Conservation (phyloP, 1,284 basidiomycete genomes). For the Leccinum subspadiceum region DNA sequence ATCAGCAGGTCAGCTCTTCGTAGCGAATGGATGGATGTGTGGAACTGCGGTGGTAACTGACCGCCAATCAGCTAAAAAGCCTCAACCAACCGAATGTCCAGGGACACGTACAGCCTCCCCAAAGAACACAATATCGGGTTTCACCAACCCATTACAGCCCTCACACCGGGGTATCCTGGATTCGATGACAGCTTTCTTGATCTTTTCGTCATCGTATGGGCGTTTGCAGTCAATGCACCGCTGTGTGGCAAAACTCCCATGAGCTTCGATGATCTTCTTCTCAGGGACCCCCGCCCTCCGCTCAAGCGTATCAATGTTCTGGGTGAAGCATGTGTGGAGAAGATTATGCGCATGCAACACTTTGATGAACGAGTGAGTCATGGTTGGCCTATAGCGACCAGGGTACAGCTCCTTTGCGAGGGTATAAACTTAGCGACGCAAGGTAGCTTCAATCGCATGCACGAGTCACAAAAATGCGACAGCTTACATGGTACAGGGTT, state of each 20-base stretch:
- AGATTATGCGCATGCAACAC: constrained; percentile 66
- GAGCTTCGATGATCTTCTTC: constrained; percentile 85
- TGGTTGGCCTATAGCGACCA: constrained; percentile 81
- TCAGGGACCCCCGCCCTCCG: constrained; percentile 77
- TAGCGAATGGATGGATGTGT: constrained; percentile 46
- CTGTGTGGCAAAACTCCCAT: constrained; percentile 86
- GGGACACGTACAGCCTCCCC: constrained; percentile 66
- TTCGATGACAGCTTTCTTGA: constrained; percentile 57
- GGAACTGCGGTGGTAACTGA: constrained; percentile 62
- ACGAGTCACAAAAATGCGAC: neutral
- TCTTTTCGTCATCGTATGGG: constrained; percentile 63
- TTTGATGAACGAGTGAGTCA: constrained; percentile 87
- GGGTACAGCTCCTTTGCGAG: constrained; percentile 91
- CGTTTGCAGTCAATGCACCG: constrained; percentile 73
- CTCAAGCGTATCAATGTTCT: constrained; percentile 94
- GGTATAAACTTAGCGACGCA: constrained; percentile 63
- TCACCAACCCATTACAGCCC: constrained; percentile 71
- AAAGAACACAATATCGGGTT: constrained; percentile 96
- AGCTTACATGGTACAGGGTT: constrained; percentile 72
- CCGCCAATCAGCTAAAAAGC: constrained; percentile 6
- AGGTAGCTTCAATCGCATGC: neutral
- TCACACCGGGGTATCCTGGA: constrained; percentile 62
- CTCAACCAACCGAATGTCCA: neutral
- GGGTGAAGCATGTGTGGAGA: constrained; percentile 79
- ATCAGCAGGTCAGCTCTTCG: constrained; percentile 80